phyloP scores from a whole-genome alignment of 371 early-diverging fungal species.

The Syncephalastrum sp. region DNA sequence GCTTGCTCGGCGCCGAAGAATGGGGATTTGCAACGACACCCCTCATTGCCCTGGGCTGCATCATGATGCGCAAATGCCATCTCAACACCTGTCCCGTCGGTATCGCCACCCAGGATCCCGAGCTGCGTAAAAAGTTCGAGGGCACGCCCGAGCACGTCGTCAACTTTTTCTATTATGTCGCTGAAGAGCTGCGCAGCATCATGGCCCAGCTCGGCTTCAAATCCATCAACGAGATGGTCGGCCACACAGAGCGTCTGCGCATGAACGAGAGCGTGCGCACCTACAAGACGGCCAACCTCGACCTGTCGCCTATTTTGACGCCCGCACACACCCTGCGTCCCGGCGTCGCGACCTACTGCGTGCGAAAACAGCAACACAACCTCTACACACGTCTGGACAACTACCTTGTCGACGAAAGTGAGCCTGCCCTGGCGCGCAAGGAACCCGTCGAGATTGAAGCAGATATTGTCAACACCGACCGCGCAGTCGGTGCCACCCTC shows the following conservation, averaged over 20 bases:
- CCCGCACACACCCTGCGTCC: slow-evolving; percentile 88
- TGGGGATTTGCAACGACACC: slow-evolving; percentile 98
- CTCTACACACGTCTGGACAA: slow-evolving; percentile 66
- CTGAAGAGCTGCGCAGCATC: slow-evolving; percentile 87
- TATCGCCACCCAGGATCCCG: slow-evolving; percentile 96
- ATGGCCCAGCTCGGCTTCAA: slow-evolving; percentile 95
- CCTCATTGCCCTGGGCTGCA: slow-evolving; percentile 96
- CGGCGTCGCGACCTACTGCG: slow-evolving; percentile 80
- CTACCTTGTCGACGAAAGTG: slow-evolving; percentile 76
- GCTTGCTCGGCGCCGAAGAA: slow-evolving; percentile 96
- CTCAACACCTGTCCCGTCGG: slow-evolving; percentile 96
- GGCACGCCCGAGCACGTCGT: slow-evolving; percentile 95
- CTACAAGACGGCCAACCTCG: slow-evolving; percentile 84
- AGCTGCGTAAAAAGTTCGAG: slow-evolving; percentile 88
- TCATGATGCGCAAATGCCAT: slow-evolving; percentile 86
- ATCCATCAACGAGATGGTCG: slow-evolving; percentile 93
- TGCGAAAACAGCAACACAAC: slow-evolving; percentile 83
- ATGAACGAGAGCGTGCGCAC: slow-evolving; percentile 72
- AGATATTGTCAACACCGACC: slow-evolving; percentile 90
- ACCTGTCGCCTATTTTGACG: slow-evolving; percentile 83
- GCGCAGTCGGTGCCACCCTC: slow-evolving; percentile 89
- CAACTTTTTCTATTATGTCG: slow-evolving; percentile 97
- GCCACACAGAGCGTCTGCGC: slow-evolving; percentile 79
- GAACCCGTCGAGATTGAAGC: slow-evolving; percentile 61
- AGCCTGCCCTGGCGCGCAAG: slow-evolving; percentile 65